Conservation (phyloP, 2,329 filamentous ascomycete species). For the Pseudogymnoascus sp. region DNA sequence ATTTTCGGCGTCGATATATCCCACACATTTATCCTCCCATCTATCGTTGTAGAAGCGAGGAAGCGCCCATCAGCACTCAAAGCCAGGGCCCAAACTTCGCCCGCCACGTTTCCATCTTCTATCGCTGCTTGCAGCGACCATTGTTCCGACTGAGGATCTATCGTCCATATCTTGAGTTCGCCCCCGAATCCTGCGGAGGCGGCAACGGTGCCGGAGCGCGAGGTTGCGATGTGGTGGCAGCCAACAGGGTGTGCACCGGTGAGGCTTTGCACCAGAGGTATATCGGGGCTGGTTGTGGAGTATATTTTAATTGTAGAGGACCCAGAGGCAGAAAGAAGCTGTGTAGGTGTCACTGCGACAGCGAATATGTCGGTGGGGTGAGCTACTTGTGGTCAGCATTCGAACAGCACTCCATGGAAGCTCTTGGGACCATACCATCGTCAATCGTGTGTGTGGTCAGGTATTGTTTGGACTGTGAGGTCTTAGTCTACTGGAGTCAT, state of each 20-base stretch:
- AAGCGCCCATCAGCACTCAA: slow-evolving; percentile 77
- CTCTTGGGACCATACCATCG: slow-evolving; percentile 51
- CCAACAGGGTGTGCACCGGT: slow-evolving; percentile 75
- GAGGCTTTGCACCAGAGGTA: slow-evolving; percentile 72
- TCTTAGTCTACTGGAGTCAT: slow-evolving; percentile 13
- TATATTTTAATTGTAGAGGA: slow-evolving; percentile 75
- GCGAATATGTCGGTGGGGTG: slow-evolving; percentile 81
- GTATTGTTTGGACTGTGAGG: slow-evolving; percentile 89
- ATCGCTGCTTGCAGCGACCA: slow-evolving; percentile 44
- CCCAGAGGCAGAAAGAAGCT: slow-evolving; percentile 77
- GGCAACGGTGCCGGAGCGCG: slow-evolving; percentile 59
- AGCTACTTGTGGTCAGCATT: slow-evolving; percentile 41
- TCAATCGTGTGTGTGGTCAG: slow-evolving; percentile 86
- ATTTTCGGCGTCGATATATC: slow-evolving; percentile 36
- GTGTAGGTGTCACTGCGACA: slow-evolving; percentile 63
- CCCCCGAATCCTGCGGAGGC: slow-evolving; percentile 86
- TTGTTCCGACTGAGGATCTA: slow-evolving; percentile 46
- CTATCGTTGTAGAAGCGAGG: slow-evolving; percentile 78
- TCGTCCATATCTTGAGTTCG: slow-evolving; percentile 74
- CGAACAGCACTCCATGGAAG: slow-evolving; percentile 13
- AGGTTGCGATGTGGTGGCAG: slow-evolving; percentile 77
- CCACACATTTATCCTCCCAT: slow-evolving; percentile 87
- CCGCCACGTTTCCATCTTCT: slow-evolving; percentile 47
- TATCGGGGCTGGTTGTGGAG: slow-evolving; percentile 61
- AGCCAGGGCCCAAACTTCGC: slow-evolving; percentile 79